Percentiles rank a stretch among this genome's conserved stretches.
These are phyloP conservation scores for Phoma herbarum DNA, from an alignment of 2,329 filamentous ascomycete genomes.

Conservation along the genomic window DNA sequence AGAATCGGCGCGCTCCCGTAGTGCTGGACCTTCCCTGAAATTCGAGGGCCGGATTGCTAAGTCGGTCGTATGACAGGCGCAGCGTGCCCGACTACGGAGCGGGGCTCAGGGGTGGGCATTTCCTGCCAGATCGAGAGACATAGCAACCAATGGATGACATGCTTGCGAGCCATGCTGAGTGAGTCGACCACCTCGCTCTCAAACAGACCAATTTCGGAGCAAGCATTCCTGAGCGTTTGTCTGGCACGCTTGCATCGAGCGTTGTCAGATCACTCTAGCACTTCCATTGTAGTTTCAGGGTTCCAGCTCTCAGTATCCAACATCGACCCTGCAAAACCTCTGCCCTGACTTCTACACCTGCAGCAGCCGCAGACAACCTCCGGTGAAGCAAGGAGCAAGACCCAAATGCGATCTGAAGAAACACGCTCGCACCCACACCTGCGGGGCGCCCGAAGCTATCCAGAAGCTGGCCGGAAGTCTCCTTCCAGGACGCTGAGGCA, in stretches of 20 bases:
- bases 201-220: background rate
- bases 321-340: conserved; percentile 14
- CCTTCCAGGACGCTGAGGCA: conserved; percentile 6
- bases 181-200: conserved; percentile 1
- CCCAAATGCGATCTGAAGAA: conserved; percentile 19
- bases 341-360: conserved; percentile 7
- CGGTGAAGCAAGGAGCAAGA: conserved; percentile 18
- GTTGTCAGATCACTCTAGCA: conserved; percentile 1
- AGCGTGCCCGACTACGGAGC: conserved; percentile 7
- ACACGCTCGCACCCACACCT: conserved; percentile 4
- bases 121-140: conserved; percentile 7
- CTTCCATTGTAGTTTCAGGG: background rate
- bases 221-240: background rate
- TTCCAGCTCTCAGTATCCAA: conserved; percentile 4
- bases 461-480: conserved; percentile 2
- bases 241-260: conserved; percentile 4
- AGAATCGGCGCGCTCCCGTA: conserved; percentile 40
- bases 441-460: conserved; percentile 18
- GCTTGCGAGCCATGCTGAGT: conserved; percentile 1
- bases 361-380: conserved; percentile 17
- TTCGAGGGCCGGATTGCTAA: conserved; percentile 24
- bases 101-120: conserved; percentile 32
- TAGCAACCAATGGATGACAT: background rate
- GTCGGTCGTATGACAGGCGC: conserved; percentile 32
- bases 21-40: conserved; percentile 30